Percentiles rank a stretch among this genome's conserved stretches.
Conservation (phyloP, 192 early-diverging fungal species). For the Obelidium mucronatum region DNA sequence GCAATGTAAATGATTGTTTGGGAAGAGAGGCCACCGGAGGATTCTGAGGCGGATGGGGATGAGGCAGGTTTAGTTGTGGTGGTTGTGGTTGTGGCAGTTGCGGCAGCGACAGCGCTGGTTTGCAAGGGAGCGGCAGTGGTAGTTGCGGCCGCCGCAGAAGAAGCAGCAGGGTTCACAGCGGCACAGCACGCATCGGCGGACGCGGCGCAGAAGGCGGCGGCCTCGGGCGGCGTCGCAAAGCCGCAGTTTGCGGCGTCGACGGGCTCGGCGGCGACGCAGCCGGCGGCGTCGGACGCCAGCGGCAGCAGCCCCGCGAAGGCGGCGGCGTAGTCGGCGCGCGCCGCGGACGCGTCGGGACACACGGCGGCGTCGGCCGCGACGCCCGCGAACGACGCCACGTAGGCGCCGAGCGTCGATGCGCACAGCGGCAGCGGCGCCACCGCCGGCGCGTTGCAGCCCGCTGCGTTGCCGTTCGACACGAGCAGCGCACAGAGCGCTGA, state of each 20-base stretch:
- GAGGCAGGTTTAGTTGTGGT: background rate
- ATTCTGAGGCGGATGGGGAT: background rate
- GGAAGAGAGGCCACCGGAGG: background rate
- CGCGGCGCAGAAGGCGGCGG: conserved; percentile 12
- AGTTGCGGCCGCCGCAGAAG: background rate
- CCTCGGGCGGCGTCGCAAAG: conserved; percentile 7
- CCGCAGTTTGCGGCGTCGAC: conserved; percentile 10
- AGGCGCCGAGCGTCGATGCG: conserved; percentile 21
- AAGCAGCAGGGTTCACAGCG: background rate
- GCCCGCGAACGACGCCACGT: background rate
- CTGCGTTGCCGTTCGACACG: background rate
- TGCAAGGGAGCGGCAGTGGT: background rate
- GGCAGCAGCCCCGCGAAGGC: background rate
- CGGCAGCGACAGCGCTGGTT: background rate
- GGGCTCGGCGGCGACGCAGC: background rate
- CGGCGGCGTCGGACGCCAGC: background rate
- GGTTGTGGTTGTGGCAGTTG: background rate
- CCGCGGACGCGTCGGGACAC: background rate
- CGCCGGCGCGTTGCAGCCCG: background rate
- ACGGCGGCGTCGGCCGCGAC: background rate
- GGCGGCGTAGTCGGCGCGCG: background rate
- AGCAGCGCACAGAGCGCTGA: conserved; percentile 10
- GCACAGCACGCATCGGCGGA: background rate
- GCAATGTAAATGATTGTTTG: background rate
- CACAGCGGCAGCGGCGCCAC: background rate